Evolutionary conservation across 1,139 yeast species (phyloP).

Genomic region (Kazachstania sp.): DNA sequence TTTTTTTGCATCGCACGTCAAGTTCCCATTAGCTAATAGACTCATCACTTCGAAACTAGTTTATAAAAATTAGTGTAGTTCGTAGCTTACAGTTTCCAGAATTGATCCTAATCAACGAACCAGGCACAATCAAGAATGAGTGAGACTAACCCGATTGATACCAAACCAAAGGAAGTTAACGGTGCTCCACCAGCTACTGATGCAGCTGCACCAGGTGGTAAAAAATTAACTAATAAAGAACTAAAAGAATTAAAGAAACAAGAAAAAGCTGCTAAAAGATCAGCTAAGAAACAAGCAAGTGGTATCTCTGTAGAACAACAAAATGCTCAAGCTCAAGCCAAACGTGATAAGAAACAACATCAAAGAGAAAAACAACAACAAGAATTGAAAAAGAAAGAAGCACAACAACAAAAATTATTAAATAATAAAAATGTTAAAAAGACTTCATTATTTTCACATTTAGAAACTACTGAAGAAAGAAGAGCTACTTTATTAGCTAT

Average conservation of each 20-base stretch:
- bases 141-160: neutral
- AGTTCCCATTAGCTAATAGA: too few relatives aligned
- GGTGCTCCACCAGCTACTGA: neutral
- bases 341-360: slow-evolving; percentile 30
- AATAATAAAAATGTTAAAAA: slow-evolving; percentile 35
- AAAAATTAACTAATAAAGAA: slow-evolving; percentile 62
- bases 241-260: slow-evolving; percentile 78
- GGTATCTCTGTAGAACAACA: slow-evolving; percentile 32
- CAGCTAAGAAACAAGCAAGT: slow-evolving; percentile 31
- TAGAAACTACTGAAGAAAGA: slow-evolving; percentile 76
- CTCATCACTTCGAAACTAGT: too few relatives aligned
- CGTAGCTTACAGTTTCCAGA: too few relatives aligned
- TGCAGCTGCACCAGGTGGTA: slow-evolving; percentile 8
- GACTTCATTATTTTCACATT: slow-evolving; percentile 68
- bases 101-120: too few relatives aligned
- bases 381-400: slow-evolving; percentile 30
- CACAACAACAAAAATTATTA: slow-evolving; percentile 44
- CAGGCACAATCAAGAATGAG: too few relatives aligned
- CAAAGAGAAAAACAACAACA: slow-evolving; percentile 25
- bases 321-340: slow-evolving; percentile 28
- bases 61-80: too few relatives aligned
- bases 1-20: too few relatives aligned
- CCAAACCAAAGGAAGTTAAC: neutral
- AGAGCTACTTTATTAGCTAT: slow-evolving; percentile 44
- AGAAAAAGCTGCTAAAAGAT: slow-evolving; percentile 81